phyloP scores from a whole-genome alignment of 768 basidiomycete species.

The Tylopilus felleus region DNA sequence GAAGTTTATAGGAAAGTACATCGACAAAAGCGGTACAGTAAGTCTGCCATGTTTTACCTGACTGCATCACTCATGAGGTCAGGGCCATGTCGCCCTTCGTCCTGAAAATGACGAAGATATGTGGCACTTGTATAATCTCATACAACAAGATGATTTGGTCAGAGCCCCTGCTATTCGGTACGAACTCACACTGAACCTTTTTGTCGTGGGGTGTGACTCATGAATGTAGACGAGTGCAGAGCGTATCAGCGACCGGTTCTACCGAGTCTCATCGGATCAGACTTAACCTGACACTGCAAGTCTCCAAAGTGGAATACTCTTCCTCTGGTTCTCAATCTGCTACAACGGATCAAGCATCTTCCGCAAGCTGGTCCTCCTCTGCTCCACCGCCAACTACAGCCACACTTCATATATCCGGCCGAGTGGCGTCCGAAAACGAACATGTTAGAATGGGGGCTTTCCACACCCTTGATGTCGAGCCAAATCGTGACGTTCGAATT shows the following conservation, averaged over 20 bases:
- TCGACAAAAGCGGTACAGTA: slow-evolving; percentile 84
- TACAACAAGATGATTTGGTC: slow-evolving; percentile 83
- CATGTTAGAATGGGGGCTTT: slow-evolving; percentile 91
- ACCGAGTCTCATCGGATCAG: slow-evolving; percentile 88
- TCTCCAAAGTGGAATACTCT: slow-evolving; percentile 77
- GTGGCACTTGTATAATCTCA: slow-evolving; percentile 99
- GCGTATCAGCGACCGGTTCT: slow-evolving; percentile 87
- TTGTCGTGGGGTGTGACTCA: slow-evolving; percentile 6
- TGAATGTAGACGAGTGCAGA: slow-evolving; percentile 72
- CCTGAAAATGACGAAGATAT: slow-evolving; percentile 99
- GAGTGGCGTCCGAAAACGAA: slow-evolving; percentile 79
- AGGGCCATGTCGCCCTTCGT: slow-evolving; percentile 93
- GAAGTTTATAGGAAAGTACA: slow-evolving; percentile 79
- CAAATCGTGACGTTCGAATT: slow-evolving; percentile 86
- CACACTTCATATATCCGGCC: slow-evolving; percentile 81
- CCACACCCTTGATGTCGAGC: slow-evolving; percentile 92
- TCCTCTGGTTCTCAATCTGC: slow-evolving; percentile 56
- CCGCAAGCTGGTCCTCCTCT: slow-evolving; percentile 24
- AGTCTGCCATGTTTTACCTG: slow-evolving; percentile 25
- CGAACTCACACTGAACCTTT: slow-evolving; percentile 14
- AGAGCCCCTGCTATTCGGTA: slow-evolving; percentile 83
- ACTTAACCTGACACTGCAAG: slow-evolving; percentile 79
- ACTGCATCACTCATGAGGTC: slow-evolving; percentile 21
- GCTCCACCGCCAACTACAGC: slow-evolving; percentile 43
- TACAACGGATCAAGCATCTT: slow-evolving; percentile 39